Conservation (phyloP, 495 filamentous ascomycete species). For the Geopyxis carbonaria region DNA sequence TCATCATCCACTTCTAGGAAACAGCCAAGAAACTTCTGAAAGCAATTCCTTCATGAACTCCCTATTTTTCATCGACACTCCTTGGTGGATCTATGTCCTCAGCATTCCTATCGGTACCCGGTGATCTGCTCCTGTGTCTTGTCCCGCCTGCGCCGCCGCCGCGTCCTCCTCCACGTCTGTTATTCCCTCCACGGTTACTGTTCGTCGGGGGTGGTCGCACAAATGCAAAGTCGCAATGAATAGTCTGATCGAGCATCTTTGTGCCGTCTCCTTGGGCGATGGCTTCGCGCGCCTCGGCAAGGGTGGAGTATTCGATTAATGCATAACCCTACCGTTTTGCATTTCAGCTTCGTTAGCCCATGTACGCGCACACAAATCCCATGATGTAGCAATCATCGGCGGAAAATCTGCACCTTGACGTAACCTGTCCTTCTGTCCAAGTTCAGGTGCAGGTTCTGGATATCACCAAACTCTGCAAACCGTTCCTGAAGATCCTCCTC, state of each 20-base stretch:
- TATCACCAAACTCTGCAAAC: slow-evolving; percentile 92
- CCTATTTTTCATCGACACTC: too few species aligned
- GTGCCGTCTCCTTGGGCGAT: slow-evolving; percentile 31
- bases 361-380: neutral
- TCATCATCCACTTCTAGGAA: too few species aligned
- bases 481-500: slow-evolving; percentile 90
- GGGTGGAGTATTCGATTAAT: slow-evolving; percentile 23
- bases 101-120: too few species aligned
- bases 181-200: slow-evolving; percentile 37
- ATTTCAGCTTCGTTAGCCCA: neutral
- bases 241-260: slow-evolving; percentile 82
- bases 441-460: slow-evolving; percentile 93
- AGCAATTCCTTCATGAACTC: too few species aligned
- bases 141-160: slow-evolving; percentile 31
- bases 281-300: slow-evolving; percentile 30
- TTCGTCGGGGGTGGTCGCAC: slow-evolving; percentile 75
- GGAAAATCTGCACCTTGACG: slow-evolving; percentile 97
- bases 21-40: too few species aligned
- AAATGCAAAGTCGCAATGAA: slow-evolving; percentile 89
- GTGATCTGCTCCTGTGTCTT: slow-evolving; percentile 38
- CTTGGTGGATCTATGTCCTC: too few species aligned
- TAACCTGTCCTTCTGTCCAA: slow-evolving; percentile 91
- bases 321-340: slow-evolving; percentile 11
- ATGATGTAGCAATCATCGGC: too few species aligned
- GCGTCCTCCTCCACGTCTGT: slow-evolving; percentile 32